Evolutionary conservation across 2,329 filamentous ascomycete species (phyloP).

Genomic region (Trichoderma citrinoviride): DNA sequence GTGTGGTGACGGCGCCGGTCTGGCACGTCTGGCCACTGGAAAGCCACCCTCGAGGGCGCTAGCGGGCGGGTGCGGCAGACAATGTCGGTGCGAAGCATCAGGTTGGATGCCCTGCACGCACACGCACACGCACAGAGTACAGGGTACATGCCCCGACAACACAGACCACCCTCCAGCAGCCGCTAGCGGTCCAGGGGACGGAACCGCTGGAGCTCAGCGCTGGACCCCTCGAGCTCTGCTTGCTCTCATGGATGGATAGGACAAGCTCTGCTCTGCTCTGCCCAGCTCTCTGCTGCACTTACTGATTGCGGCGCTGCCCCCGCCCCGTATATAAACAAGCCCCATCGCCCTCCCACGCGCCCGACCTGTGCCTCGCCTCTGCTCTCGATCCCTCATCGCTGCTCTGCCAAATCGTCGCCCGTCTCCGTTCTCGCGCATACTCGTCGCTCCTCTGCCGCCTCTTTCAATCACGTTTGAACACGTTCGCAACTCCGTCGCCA

Average conservation of each 20-base stretch:
- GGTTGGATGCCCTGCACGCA: no score
- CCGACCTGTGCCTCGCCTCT: slow-evolving; percentile 41
- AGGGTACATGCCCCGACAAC: neutral
- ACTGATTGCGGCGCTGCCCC: slow-evolving; percentile 57
- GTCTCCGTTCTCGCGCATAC: slow-evolving; percentile 25
- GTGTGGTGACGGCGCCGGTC: slow-evolving; percentile 2
- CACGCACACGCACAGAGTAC: neutral
- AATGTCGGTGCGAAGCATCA: neutral
- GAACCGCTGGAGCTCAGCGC: neutral
- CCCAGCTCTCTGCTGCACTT: slow-evolving; percentile 27
- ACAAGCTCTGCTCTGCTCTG: neutral
- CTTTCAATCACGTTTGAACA: slow-evolving; percentile 29
- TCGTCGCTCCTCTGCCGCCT: slow-evolving; percentile 24
- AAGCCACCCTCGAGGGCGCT: neutral
- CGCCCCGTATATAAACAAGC: slow-evolving; percentile 62
- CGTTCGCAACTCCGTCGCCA: slow-evolving; percentile 38
- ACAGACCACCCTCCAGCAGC: neutral
- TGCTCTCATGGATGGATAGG: no score
- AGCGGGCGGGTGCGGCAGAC: slow-evolving; percentile 1
- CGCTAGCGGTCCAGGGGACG: slow-evolving; percentile 1
- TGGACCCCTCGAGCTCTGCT: neutral
- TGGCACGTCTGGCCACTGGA: neutral
- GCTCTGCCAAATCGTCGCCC: slow-evolving; percentile 28
- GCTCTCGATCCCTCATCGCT: slow-evolving; percentile 32
- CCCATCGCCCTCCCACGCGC: slow-evolving; percentile 50